These are phyloP conservation scores for Ajuga chamaepitys DNA, from an alignment of 257 asterid species.

Conservation along the genomic window DNA sequence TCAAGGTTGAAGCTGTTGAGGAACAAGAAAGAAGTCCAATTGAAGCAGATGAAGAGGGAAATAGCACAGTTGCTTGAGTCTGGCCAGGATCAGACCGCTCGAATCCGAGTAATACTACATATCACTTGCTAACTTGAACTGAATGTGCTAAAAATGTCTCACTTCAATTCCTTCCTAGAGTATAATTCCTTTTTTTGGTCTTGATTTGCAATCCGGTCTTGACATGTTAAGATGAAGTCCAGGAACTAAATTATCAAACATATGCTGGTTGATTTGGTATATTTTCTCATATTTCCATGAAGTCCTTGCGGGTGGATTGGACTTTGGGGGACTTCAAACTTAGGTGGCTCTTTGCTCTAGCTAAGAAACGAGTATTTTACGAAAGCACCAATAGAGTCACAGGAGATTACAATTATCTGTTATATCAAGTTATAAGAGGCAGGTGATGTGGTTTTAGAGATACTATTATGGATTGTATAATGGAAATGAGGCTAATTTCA, in stretches of 20 bases:
- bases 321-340: neutral
- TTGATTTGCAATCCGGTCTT: neutral
- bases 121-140: neutral
- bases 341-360: neutral
- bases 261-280: constrained; percentile 5
- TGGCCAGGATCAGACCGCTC: constrained; percentile 74
- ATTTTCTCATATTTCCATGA: neutral
- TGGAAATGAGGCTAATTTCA: neutral
- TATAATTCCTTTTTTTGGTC: neutral
- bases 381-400: neutral
- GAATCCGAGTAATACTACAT: constrained; percentile 55
- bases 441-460: neutral
- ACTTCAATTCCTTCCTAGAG: neutral
- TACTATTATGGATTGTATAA: neutral
- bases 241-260: neutral
- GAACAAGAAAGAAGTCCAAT: constrained; percentile 77
- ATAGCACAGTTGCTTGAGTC: constrained; percentile 71
- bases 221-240: neutral
- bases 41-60: constrained; percentile 78
- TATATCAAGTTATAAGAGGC: neutral
- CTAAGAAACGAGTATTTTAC: neutral
- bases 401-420: neutral
- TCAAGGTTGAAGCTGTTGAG: constrained; percentile 73
- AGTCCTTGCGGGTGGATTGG: neutral
- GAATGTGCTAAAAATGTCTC: constrained; percentile 1